Percentiles rank a stretch among this genome's conserved stretches.
Conservation (phyloP, 768 basidiomycete genomes). For the Obba rivulosa region DNA sequence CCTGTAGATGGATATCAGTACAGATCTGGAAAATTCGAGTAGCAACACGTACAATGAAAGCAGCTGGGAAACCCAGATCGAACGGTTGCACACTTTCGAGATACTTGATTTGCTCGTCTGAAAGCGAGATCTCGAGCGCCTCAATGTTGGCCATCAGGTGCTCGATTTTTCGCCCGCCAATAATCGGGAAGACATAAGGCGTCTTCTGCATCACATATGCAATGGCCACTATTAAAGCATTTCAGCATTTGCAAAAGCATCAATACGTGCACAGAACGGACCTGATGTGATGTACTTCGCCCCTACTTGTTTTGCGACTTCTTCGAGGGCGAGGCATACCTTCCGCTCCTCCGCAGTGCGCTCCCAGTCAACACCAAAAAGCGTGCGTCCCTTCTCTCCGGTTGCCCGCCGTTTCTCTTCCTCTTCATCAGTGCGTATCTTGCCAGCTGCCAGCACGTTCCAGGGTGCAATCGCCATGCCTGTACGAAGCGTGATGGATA, state of each 20-base stretch:
- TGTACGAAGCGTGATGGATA: neutral
- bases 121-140: conserved; percentile 7
- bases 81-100: conserved; percentile 18
- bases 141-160: conserved; percentile 15
- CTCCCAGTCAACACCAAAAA: conserved; percentile 26
- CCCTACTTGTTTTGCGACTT: conserved; percentile 34
- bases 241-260: conserved; percentile 6
- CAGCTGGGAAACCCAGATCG: conserved; percentile 16
- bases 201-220: conserved; percentile 24
- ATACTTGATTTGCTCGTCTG: conserved; percentile 15
- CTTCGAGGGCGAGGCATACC: conserved; percentile 30
- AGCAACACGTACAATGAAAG: neutral
- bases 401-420: conserved; percentile 19
- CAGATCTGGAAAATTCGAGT: neutral
- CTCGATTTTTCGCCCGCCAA: conserved; percentile 11
- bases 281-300: conserved; percentile 14
- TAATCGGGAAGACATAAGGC: conserved; percentile 14
- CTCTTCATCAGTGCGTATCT: conserved; percentile 29
- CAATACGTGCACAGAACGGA: neutral
- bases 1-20: neutral
- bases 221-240: conserved; percentile 20
- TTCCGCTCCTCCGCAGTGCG: conserved; percentile 29
- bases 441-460: conserved; percentile 32
- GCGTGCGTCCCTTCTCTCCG: conserved; percentile 29
- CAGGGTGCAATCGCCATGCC: conserved; percentile 34